Percentiles rank a stretch among this genome's conserved stretches.
phyloP scores from a whole-genome alignment of 2,329 filamentous ascomycete genomes.

The Alternaria sp. region DNA sequence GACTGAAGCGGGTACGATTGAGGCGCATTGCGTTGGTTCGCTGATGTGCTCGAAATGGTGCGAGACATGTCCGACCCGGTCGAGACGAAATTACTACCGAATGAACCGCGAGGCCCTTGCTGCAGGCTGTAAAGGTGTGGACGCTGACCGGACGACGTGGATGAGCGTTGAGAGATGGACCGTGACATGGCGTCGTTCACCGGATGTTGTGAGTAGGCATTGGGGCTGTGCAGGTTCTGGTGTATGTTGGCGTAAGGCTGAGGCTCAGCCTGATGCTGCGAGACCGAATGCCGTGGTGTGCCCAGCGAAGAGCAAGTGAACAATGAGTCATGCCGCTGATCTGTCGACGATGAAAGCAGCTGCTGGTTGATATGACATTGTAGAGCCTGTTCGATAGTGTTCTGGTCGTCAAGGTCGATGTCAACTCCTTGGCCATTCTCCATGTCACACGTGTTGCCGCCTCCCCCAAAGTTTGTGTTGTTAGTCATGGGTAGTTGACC shows the following conservation, averaged over 20 bases:
- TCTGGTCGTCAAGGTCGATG: constrained; percentile 1
- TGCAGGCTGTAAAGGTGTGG: neutral
- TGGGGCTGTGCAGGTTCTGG: constrained; percentile 8
- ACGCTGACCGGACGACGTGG: constrained; percentile 15
- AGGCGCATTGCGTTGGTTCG: neutral
- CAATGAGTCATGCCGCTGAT: constrained; percentile 27
- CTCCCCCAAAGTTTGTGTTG: constrained; percentile 8
- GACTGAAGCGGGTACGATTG: neutral
- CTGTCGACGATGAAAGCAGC: constrained; percentile 15
- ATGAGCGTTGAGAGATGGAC: constrained; percentile 24
- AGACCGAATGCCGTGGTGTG: neutral
- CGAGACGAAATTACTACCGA: neutral
- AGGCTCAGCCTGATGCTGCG: constrained; percentile 26
- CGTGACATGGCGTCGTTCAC: constrained; percentile 20
- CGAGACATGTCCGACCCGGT: constrained; percentile 16
- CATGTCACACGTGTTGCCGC: constrained; percentile 12
- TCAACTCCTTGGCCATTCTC: constrained; percentile 7
- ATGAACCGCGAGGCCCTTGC: constrained; percentile 5
- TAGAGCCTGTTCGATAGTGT: constrained; percentile 10
- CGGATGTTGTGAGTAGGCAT: constrained; percentile 11
- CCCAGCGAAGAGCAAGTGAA: constrained; percentile 21
- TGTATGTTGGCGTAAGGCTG: constrained; percentile 29
- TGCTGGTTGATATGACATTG: constrained; percentile 23
- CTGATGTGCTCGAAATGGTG: constrained; percentile 16
- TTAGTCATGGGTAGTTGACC: constrained; percentile 6